Conservation (phyloP, 2,329 filamentous ascomycete species). For the Colletotrichum scovillei region DNA sequence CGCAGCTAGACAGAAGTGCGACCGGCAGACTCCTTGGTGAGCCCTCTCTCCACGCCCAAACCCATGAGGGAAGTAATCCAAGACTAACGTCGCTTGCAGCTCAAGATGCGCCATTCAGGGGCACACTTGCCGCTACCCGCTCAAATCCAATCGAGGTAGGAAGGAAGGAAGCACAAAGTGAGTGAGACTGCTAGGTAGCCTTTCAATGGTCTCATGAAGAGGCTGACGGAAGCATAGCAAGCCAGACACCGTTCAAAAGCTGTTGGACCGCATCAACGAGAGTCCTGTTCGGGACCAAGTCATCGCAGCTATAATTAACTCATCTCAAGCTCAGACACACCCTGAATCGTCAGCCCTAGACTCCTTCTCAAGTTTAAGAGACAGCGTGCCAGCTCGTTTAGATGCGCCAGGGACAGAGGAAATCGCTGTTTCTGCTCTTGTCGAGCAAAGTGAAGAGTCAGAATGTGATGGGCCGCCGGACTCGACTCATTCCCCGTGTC, state of each 20-base stretch:
- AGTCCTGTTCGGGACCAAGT: constrained; percentile 39
- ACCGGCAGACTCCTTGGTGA: background rate
- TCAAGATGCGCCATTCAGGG: background rate
- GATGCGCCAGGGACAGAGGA: too few species aligned
- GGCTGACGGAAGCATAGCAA: constrained; percentile 13
- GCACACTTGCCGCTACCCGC: background rate
- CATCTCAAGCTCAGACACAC: background rate
- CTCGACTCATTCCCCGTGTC: background rate
- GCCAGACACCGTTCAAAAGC: constrained; percentile 42
- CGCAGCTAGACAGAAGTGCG: constrained; percentile 9
- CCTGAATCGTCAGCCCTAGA: too few species aligned
- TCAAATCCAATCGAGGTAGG: constrained; percentile 22
- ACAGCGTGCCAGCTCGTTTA: too few species aligned
- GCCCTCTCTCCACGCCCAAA: background rate
- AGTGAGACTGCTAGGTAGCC: background rate
- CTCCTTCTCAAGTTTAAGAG: too few species aligned
- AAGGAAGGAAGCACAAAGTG: constrained; percentile 39
- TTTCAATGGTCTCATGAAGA: background rate
- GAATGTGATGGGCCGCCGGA: background rate
- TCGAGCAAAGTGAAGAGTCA: background rate
- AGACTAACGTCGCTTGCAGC: background rate
- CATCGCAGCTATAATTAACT: background rate
- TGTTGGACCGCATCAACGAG: constrained; percentile 41
- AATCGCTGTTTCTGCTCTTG: background rate
- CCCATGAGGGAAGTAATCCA: background rate